phyloP scores from a whole-genome alignment of 75 land plant genomes.

The Sequoiadendron giganteum region DNA sequence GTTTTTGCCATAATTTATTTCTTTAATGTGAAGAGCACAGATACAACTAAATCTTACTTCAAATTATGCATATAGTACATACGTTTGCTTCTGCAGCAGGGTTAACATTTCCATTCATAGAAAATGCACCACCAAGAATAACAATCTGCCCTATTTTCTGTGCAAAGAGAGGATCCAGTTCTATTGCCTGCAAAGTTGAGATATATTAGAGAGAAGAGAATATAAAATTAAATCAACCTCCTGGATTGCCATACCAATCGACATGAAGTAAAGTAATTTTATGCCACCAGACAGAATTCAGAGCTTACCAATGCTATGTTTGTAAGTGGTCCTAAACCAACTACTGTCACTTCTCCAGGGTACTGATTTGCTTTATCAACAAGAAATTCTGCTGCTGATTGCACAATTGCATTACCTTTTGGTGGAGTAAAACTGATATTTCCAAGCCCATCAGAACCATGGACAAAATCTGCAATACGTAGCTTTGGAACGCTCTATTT shows the following conservation, averaged over 20 bases:
- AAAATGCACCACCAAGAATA: slow-evolving; percentile 92
- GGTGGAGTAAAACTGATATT: slow-evolving; percentile 78
- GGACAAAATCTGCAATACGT: slow-evolving; percentile 88
- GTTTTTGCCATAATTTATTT: neutral
- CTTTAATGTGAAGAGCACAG: neutral
- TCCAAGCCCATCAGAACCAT: slow-evolving; percentile 95
- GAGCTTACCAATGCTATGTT: slow-evolving; percentile 85
- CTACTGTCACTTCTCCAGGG: slow-evolving; percentile 84
- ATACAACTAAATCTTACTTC: neutral
- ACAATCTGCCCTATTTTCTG: slow-evolving; percentile 77
- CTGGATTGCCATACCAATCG: neutral
- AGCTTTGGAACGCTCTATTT: slow-evolving; percentile 74
- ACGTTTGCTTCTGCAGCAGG: slow-evolving; percentile 99
- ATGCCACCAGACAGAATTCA: neutral
- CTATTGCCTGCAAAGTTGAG: slow-evolving; percentile 60
- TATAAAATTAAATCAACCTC: neutral
- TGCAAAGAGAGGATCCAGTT: slow-evolving; percentile 74
- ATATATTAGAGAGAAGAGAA: neutral
- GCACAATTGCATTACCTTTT: slow-evolving; percentile 58
- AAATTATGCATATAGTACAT: slow-evolving; percentile 16
- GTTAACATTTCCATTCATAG: slow-evolving; percentile 93
- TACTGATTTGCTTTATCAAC: slow-evolving; percentile 55
- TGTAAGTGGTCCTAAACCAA: slow-evolving; percentile 94
- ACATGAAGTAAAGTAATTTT: neutral
- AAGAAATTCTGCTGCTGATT: slow-evolving; percentile 74